Evolutionary conservation across 257 asterid genomes (phyloP).

Genomic region (Petunia axillaris): DNA sequence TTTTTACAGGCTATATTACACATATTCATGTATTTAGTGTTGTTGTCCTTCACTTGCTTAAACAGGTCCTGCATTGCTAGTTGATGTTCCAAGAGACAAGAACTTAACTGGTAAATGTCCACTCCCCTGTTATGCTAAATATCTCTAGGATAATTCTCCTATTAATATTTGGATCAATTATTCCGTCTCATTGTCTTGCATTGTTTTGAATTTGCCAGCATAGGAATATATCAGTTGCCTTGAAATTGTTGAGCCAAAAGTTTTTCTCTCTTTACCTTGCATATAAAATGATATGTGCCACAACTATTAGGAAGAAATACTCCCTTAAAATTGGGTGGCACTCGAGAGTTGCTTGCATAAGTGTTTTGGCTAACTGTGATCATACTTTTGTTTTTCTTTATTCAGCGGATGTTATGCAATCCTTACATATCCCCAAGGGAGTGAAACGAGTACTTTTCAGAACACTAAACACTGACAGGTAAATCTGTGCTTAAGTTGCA

Average conservation of each 20-base stretch:
- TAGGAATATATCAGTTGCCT: background rate
- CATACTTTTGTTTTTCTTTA: constrained; percentile 14
- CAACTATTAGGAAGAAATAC: background rate
- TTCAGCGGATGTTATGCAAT: constrained; percentile 91
- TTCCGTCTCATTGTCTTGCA: background rate
- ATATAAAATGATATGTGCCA: background rate
- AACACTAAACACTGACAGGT: constrained; percentile 97
- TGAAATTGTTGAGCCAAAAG: background rate
- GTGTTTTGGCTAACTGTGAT: background rate
- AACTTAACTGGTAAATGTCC: constrained; percentile 73
- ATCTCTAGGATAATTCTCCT: background rate
- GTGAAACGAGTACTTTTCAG: constrained; percentile 90
- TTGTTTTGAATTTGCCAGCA: background rate
- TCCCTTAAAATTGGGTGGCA: constrained; percentile 12
- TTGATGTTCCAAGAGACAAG: constrained; percentile 91
- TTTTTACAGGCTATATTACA: background rate
- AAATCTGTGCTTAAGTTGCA: constrained; percentile 22
- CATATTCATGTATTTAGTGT: background rate
- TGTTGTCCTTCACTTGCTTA: constrained; percentile 26
- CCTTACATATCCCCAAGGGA: constrained; percentile 85
- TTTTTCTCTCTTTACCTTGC: background rate
- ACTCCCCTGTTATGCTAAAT: background rate
- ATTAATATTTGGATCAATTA: background rate
- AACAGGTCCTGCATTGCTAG: constrained; percentile 81
- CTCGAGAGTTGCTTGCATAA: background rate